These are phyloP conservation scores for Penicillium samsonianum DNA, from an alignment of 495 filamentous ascomycete species.

Conservation along the genomic window DNA sequence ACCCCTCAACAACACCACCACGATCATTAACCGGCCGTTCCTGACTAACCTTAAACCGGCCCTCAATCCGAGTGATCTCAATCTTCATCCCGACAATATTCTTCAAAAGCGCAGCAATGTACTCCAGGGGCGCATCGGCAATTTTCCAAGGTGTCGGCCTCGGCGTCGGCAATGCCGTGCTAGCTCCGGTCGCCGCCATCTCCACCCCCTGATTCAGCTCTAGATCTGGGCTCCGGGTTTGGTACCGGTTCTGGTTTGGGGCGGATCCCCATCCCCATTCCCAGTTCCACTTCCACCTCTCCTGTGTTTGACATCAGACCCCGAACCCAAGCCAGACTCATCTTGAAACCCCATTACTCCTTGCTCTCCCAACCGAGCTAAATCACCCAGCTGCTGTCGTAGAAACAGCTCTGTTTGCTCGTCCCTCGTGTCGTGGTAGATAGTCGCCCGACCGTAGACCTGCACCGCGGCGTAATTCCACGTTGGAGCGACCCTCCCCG, in stretches of 20 bases:
- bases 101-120: slow-evolving; percentile 48
- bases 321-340: not conserved
- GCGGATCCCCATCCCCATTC: not conserved
- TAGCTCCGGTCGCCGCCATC: not conserved
- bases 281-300: not conserved
- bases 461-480: slow-evolving; percentile 64
- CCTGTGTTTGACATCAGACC: not conserved
- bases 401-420: slow-evolving; percentile 43
- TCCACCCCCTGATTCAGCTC: not conserved
- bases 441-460: slow-evolving; percentile 50
- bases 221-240: not conserved
- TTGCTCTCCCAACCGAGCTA: slow-evolving; percentile 47
- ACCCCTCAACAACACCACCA: slow-evolving; percentile 49
- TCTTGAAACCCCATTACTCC: slow-evolving; percentile 46
- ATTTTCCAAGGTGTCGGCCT: slow-evolving; percentile 44
- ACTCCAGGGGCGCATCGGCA: slow-evolving; percentile 47
- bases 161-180: not conserved
- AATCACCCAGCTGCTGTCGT: slow-evolving; percentile 45
- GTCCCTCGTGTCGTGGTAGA: slow-evolving; percentile 46
- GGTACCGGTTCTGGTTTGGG: not conserved
- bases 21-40: slow-evolving; percentile 46
- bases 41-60: slow-evolving; percentile 59
- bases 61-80: slow-evolving; percentile 44
- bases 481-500: slow-evolving; percentile 60
- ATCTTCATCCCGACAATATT: slow-evolving; percentile 54